Conservation (phyloP, 805 yeast genomes). For the Starmera pachycereana region DNA sequence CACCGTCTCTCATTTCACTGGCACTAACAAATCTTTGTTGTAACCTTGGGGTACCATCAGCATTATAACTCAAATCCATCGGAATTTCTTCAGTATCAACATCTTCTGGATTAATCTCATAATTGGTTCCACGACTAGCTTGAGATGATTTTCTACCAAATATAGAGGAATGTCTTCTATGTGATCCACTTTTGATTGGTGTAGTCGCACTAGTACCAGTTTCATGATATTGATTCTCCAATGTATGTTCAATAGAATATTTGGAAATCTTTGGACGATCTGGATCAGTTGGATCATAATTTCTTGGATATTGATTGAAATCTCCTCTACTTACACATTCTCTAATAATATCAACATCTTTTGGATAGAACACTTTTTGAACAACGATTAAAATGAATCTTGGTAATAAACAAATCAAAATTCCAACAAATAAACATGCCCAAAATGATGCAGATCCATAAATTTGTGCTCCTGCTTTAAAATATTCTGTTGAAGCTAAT, state of each 20-base stretch:
- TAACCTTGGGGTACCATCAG: slow-evolving; percentile 20
- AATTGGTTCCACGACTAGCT: background rate
- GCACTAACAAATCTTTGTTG: slow-evolving; percentile 1
- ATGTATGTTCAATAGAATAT: slow-evolving; percentile 25
- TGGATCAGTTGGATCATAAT: slow-evolving; percentile 78
- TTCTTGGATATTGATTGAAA: slow-evolving; percentile 51
- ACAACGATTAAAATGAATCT: slow-evolving; percentile 51
- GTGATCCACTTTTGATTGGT: slow-evolving; percentile 1
- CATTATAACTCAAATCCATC: slow-evolving; percentile 16
- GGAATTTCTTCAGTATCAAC: slow-evolving; percentile 30
- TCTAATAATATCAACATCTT: slow-evolving; percentile 63
- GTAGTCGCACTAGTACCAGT: background rate
- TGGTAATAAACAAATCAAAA: slow-evolving; percentile 54
- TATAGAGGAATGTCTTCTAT: slow-evolving; percentile 1
- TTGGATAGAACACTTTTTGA: slow-evolving; percentile 44
- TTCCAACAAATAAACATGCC: slow-evolving; percentile 60
- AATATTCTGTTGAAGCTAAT: slow-evolving; percentile 44
- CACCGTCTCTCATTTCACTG: background rate
- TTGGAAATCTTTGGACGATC: slow-evolving; percentile 42
- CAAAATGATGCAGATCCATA: slow-evolving; percentile 56
- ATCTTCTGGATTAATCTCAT: slow-evolving; percentile 15
- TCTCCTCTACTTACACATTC: slow-evolving; percentile 63
- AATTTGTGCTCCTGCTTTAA: slow-evolving; percentile 53
- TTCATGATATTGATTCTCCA: slow-evolving; percentile 13
- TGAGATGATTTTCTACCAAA: background rate